Base-by-base conservation (phyloP, 768 basidiomycete species). In the Amanita exitialis region DNA sequence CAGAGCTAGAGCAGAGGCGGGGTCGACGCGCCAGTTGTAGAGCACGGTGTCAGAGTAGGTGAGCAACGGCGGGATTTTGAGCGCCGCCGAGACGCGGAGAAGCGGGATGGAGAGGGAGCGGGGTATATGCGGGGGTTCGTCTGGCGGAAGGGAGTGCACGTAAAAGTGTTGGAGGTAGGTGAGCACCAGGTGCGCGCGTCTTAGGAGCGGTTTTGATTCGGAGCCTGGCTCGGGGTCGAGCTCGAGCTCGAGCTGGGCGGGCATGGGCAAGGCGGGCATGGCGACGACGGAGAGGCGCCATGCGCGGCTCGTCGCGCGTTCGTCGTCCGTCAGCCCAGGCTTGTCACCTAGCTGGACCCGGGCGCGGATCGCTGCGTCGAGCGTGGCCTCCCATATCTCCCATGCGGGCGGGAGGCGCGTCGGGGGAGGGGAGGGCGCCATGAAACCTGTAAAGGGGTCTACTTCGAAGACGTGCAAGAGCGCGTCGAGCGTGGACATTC, bases 41-140 rank as follows among this genome's bases (percentile, higher is more conserved):
- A 98, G 74, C 5, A 97, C 93, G 34, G 84, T 85, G 62, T 96
- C 94, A 18, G 93, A 85, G 63, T 93, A 98, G 1, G 94, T 96
- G 45, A 94, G 75, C 27, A 97, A 72, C 0, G 95, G 90, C 0
- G 95, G 95, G 2, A 97, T 69, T 44, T 86, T 83, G 15, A 98
- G 77, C 35, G 82, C 66, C 0, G 70, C 66, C 12, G 81, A 86
- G 23, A 94, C 73, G 47, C 78, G 74, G 12, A 94, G 74, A 38
- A 92, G 76, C 1, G 95, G 94, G 8, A 91, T 64, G 4, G 88
- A 76, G 46, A 99, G 70, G 0, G 83, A 71, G 0, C 73, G 64
- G 6, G 95, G 95, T 44, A 99, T 86, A 28, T 71, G 65, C 46
- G 89, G 70, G 3, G 76, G 70, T 0, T 65, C 64, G 28, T 65